Conservation (phyloP, 192 early-diverging fungal species). For the Spizellomyces sp. region DNA sequence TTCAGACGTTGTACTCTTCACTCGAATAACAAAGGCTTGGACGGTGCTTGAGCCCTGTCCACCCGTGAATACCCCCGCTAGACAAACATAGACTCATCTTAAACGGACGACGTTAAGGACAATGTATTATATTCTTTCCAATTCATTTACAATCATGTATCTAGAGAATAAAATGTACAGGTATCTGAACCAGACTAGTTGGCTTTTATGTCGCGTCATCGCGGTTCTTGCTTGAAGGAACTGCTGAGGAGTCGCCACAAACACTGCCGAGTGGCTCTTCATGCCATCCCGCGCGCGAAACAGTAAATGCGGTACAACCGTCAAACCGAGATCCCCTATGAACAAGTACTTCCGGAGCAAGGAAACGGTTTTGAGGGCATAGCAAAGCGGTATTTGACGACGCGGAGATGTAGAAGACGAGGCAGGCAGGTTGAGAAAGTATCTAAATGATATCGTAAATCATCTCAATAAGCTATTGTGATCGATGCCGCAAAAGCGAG, state of each 20-base stretch:
- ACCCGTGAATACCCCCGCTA: neutral
- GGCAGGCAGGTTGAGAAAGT: constrained; percentile 12
- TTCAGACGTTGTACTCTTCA: too few relatives aligned
- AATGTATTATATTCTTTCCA: constrained; percentile 41
- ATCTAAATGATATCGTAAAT: neutral
- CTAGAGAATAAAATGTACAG: constrained; percentile 83
- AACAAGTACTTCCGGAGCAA: constrained; percentile 55
- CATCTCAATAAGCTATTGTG: neutral
- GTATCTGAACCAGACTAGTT: constrained; percentile 93
- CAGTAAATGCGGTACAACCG: constrained; percentile 17
- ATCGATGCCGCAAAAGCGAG: neutral
- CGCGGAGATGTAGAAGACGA: constrained; percentile 46
- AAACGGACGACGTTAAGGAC: neutral
- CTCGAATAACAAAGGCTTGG: too few relatives aligned
- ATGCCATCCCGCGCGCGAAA: neutral
- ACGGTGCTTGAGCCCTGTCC: too few relatives aligned
- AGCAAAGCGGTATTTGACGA: constrained; percentile 42
- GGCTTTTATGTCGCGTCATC: constrained; percentile 66
- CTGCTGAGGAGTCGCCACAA: constrained; percentile 17
- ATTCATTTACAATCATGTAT: constrained; percentile 87
- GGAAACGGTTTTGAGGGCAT: constrained; percentile 41
- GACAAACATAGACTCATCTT: neutral
- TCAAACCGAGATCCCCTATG: constrained; percentile 40
- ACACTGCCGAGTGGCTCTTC: constrained; percentile 15
- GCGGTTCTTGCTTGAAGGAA: constrained; percentile 9